These are phyloP conservation scores for Pleurotus pulmonarius DNA, from an alignment of 768 basidiomycete species.

Conservation along the genomic window DNA sequence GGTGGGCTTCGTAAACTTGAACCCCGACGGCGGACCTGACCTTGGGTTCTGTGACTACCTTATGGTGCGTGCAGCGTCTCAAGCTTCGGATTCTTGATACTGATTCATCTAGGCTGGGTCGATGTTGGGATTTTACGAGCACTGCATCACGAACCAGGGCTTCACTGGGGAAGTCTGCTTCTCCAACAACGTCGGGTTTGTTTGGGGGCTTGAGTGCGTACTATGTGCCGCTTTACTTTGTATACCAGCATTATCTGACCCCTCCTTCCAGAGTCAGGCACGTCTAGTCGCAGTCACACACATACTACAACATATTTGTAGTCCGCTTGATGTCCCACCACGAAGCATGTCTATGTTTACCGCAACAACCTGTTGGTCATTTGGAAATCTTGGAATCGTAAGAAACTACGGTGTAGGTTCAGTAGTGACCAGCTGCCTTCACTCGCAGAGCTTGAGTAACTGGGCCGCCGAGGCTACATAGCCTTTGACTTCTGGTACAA, in stretches of 20 bases:
- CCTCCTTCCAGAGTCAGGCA: background rate
- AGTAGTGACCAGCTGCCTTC: no score
- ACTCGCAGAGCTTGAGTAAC: no score
- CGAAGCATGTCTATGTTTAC: no score
- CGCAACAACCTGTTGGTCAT: no score
- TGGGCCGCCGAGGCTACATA: no score
- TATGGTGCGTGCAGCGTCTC: background rate
- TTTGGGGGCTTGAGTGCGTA: background rate
- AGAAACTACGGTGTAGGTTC: no score
- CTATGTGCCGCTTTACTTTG: background rate
- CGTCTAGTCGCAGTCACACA: background rate
- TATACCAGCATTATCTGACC: background rate
- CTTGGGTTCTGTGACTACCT: slow-evolving; percentile 8
- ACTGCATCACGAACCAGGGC: background rate
- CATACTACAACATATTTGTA: no score
- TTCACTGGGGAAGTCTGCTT: background rate
- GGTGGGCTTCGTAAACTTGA: slow-evolving; percentile 10
- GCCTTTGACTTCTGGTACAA: no score
- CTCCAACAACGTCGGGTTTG: background rate
- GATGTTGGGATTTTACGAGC: background rate
- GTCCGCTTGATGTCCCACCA: no score
- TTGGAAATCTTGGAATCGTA: no score
- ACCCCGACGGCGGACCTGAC: slow-evolving; percentile 4
- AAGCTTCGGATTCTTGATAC: background rate
- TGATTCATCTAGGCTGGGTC: slow-evolving; percentile 1